phyloP scores from a whole-genome alignment of 2,329 filamentous ascomycete genomes.

The Epichloe elymi region DNA sequence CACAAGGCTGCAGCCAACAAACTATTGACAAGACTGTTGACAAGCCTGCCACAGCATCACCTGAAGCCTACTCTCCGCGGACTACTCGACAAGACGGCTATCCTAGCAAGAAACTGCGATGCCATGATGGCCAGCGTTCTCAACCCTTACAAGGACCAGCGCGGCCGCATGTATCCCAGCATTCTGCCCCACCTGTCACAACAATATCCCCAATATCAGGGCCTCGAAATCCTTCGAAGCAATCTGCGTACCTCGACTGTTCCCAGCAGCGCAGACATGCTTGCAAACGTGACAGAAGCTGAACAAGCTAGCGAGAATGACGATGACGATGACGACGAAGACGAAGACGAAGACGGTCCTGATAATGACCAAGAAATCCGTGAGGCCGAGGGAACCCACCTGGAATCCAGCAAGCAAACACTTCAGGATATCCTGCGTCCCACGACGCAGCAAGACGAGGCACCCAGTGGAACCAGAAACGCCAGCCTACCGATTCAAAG shows the following conservation, averaged over 20 bases:
- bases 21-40: slow-evolving; percentile 51
- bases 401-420: background rate
- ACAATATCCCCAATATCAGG: slow-evolving; percentile 46
- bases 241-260: slow-evolving; percentile 34
- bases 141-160: slow-evolving; percentile 55
- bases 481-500: slow-evolving; percentile 16
- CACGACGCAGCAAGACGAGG: slow-evolving; percentile 8
- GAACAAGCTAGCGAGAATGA: slow-evolving; percentile 25
- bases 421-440: slow-evolving; percentile 8
- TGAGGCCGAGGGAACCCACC: background rate
- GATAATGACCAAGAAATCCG: slow-evolving; percentile 9
- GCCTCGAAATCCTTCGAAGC: slow-evolving; percentile 57
- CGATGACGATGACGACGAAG: slow-evolving; percentile 17
- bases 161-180: slow-evolving; percentile 53
- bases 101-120: slow-evolving; percentile 53
- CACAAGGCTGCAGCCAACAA: slow-evolving; percentile 43
- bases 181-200: slow-evolving; percentile 68
- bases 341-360: slow-evolving; percentile 12
- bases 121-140: slow-evolving; percentile 74
- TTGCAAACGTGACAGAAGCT: slow-evolving; percentile 23
- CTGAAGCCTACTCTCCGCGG: slow-evolving; percentile 60
- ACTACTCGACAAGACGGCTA: slow-evolving; percentile 68
- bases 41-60: slow-evolving; percentile 49
- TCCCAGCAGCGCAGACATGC: slow-evolving; percentile 14
- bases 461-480: slow-evolving; percentile 11